Evolutionary conservation across 768 basidiomycete genomes (phyloP), one percentile per base, ranked within the genome.

Genomic region (Lactarius evosmus): DNA sequence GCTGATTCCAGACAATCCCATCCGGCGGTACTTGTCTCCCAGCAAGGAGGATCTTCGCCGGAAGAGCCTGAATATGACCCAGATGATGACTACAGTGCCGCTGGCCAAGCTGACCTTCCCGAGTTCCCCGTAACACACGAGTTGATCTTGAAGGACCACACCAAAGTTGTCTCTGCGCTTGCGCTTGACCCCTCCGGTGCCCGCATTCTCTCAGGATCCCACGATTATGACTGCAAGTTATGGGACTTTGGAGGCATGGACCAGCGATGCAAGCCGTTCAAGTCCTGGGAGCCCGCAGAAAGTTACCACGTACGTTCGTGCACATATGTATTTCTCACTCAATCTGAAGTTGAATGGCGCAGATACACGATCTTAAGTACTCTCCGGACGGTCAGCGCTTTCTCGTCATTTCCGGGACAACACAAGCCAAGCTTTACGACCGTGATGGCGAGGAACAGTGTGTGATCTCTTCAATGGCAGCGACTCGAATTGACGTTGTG

Each of bases 191-290:
- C 95, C 7, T 92, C 95, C 25, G 97, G 97, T 62, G 95, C 96
- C 14, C 86, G 97, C 38, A 77, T 99, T 33, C 76, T 92, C 19
- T 91, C 93, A 9, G 97, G 97, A 17, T 93, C 93, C 22, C 89
- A 98, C 77, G 97, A 99, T 74, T 98, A 98, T 72, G 97, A 99
- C 75, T 88, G 90, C 75, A 98, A 98, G 77, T 75, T 99, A 59
- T 99, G 96, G 95, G 97, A 99, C 76, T 98, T 98, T 75, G 96
- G 96, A 69, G 97, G 97, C 17, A 99, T 99, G 97, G 90, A 92
- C 72, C 78, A 81, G 66, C 78, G 86, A 67, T 87, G 88, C 75
- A 93, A 93, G 75, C 95, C 97, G 17, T 98, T 99, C 84, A 91
- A 95, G 78, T 91, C 85, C 69, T 98, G 91, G 86, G 97, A 99